Evolutionary conservation across 345 rosid genomes (phyloP).

Genomic region (Hevea brasiliensis): DNA sequence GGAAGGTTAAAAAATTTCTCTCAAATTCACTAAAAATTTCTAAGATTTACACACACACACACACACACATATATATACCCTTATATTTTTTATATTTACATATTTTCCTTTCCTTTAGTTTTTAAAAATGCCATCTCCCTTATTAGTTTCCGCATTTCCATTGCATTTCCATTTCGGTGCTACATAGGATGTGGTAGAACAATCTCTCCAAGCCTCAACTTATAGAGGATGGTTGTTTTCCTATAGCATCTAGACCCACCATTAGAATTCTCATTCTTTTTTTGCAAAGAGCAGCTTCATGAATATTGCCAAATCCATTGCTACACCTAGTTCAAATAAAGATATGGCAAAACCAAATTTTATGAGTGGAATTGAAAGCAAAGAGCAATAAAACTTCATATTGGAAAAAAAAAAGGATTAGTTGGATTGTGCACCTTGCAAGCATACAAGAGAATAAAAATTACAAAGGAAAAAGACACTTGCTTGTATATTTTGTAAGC

Average conservation of each 20-base stretch:
- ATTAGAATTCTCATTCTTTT: slow-evolving; percentile 74
- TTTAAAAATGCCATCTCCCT: too few species aligned
- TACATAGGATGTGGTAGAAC: slow-evolving; percentile 78
- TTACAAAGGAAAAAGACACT: not conserved
- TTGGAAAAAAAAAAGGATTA: not conserved
- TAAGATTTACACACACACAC: too few species aligned
- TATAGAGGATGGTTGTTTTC: slow-evolving; percentile 76
- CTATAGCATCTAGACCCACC: slow-evolving; percentile 80
- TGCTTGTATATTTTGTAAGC: slow-evolving; percentile 3
- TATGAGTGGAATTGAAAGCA: not conserved
- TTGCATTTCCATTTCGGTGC: too few species aligned
- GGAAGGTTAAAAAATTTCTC: too few species aligned
- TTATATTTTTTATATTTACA: too few species aligned
- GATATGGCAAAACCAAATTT: not conserved
- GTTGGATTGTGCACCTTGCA: slow-evolving; percentile 18
- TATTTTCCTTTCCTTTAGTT: too few species aligned
- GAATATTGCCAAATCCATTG: slow-evolving; percentile 53
- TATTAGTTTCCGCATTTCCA: too few species aligned
- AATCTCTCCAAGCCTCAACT: slow-evolving; percentile 67
- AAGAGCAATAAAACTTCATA: not conserved
- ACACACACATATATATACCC: too few species aligned
- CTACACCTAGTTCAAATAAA: slow-evolving; percentile 11
- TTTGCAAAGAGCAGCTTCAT: slow-evolving; percentile 49
- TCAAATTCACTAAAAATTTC: too few species aligned
- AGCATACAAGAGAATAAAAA: not conserved